Percentiles rank a stretch among this genome's conserved stretches.
Evolutionary conservation across 2,329 filamentous ascomycete species (phyloP).

Genomic region (Beauveria bassiana): DNA sequence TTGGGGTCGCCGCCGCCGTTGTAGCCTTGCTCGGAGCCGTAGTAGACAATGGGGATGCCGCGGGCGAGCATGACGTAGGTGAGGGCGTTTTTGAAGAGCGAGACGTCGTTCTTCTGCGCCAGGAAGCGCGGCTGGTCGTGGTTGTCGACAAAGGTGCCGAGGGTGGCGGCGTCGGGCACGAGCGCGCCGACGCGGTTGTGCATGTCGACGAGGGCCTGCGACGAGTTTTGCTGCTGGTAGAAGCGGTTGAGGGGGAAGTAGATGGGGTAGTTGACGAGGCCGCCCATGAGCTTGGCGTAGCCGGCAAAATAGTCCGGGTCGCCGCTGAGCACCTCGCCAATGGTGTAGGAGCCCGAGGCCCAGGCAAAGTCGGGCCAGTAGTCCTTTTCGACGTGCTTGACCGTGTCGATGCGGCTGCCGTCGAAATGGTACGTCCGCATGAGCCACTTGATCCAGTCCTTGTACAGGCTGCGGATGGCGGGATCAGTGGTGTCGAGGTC

Average conservation of each 20-base stretch:
- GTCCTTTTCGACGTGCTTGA: constrained; percentile 51
- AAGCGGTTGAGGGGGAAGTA: constrained; percentile 36
- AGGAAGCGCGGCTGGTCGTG: constrained; percentile 51
- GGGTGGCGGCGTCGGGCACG: constrained; percentile 36
- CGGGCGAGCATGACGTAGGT: constrained; percentile 53
- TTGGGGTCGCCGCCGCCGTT: constrained; percentile 37
- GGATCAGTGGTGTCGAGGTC: constrained; percentile 51
- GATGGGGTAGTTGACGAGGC: constrained; percentile 52
- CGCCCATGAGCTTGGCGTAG: constrained; percentile 48
- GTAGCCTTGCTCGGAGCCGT: constrained; percentile 58
- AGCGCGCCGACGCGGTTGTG: constrained; percentile 25
- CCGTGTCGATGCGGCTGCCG: constrained; percentile 53
- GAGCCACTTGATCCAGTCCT: constrained; percentile 51
- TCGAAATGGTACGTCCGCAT: constrained; percentile 55
- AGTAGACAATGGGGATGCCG: constrained; percentile 58
- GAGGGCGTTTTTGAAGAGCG: constrained; percentile 53
- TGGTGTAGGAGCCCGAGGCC: constrained; percentile 49
- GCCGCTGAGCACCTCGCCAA: constrained; percentile 54
- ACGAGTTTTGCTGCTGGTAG: constrained; percentile 27
- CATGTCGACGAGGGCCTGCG: constrained; percentile 32
- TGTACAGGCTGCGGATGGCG: constrained; percentile 41
- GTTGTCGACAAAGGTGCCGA: constrained; percentile 50
- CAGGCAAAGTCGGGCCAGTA: constrained; percentile 49
- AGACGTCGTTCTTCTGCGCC: constrained; percentile 41
- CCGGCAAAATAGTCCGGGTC: constrained; percentile 41